These are phyloP conservation scores for Musa balbisiana DNA, from an alignment of 202 grass and related monocot genomes.

Conservation along the genomic window DNA sequence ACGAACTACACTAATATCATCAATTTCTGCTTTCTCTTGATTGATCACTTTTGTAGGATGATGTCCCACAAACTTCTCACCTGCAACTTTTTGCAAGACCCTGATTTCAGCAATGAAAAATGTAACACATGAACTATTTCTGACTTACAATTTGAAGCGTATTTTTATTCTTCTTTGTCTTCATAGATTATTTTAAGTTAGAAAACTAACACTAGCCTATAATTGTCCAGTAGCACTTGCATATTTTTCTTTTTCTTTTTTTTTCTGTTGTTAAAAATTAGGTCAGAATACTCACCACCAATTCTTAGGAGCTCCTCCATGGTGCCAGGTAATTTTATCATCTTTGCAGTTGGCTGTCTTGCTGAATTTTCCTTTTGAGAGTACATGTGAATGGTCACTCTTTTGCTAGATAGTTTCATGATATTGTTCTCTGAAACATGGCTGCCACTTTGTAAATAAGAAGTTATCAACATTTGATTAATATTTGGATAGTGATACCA, in stretches of 20 bases:
- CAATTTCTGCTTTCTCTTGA: background rate
- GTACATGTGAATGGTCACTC: background rate
- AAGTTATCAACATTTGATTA: background rate
- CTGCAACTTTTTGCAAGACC: background rate
- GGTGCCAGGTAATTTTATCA: constrained; percentile 6
- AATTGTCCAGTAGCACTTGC: background rate
- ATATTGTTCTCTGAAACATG: background rate
- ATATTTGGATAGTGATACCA: background rate
- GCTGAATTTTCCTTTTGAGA: background rate
- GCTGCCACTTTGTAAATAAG: background rate
- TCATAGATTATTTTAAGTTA: background rate
- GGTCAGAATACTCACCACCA: background rate
- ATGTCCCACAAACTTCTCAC: constrained; percentile 13
- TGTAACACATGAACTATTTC: no score
- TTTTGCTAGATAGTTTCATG: background rate
- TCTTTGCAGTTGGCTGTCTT: background rate
- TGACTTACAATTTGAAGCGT: no score
- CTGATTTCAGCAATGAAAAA: no score
- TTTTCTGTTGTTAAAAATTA: background rate
- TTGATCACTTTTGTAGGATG: constrained; percentile 13
- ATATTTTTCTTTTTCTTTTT: background rate
- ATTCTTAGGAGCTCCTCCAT: background rate
- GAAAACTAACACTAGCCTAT: background rate
- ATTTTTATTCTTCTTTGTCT: no score
- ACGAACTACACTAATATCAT: constrained; percentile 1